A percentile compares a stretch with the other conserved stretches of the same genome.
Conservation (phyloP, 495 filamentous ascomycete genomes). For the Chaetomidium leptoderma region DNA sequence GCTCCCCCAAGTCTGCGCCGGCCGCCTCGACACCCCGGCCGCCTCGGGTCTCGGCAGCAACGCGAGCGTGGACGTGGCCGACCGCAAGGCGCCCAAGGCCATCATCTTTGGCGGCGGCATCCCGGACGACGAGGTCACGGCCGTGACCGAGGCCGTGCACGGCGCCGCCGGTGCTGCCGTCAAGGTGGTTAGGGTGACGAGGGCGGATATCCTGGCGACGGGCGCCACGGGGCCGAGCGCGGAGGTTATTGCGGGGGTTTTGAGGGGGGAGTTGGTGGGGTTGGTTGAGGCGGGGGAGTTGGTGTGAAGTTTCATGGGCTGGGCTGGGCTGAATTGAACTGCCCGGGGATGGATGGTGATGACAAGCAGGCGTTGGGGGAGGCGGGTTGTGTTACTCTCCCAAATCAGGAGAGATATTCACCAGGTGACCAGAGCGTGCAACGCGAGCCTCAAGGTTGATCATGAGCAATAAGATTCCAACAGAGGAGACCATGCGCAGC, state of each 20-base stretch:
- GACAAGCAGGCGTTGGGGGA: too few species aligned
- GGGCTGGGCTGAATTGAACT: too few species aligned
- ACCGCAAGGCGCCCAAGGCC: constrained; percentile 23
- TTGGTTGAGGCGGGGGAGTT: constrained; percentile 7
- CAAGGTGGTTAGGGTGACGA: constrained; percentile 21
- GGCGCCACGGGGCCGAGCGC: constrained; percentile 24
- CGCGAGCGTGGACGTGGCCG: constrained; percentile 5
- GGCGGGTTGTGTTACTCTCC: too few species aligned
- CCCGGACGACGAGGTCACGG: constrained; percentile 19
- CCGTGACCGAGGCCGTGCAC: constrained; percentile 18
- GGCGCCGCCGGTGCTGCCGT: neutral
- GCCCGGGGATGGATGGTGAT: too few species aligned
- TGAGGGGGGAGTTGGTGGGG: constrained; percentile 21
- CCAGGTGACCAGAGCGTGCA: neutral
- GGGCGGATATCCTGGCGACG: constrained; percentile 22
- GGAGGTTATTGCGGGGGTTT: constrained; percentile 20
- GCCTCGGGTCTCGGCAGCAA: constrained; percentile 28
- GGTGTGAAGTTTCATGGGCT: too few species aligned
- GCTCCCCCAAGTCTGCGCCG: constrained; percentile 25
- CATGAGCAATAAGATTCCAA: neutral
- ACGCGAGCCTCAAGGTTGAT: neutral
- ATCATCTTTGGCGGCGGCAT: constrained; percentile 31
- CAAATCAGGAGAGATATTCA: too few species aligned
- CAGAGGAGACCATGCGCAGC: constrained; percentile 12
- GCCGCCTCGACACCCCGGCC: constrained; percentile 11